Evolutionary conservation across 176 grass and related monocot species (phyloP).

Genomic region (Musa beccarii): DNA sequence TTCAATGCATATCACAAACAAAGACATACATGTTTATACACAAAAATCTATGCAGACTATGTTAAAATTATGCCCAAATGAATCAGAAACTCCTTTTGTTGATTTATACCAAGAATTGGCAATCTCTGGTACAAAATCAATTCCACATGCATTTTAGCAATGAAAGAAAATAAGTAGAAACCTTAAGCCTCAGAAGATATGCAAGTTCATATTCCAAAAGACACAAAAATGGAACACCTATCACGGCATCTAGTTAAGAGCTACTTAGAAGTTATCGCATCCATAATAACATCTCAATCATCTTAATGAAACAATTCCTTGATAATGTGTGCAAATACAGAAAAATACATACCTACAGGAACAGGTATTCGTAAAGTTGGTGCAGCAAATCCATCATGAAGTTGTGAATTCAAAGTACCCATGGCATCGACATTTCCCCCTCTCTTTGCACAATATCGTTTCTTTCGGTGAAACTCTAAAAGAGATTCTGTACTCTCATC

Average conservation of each 20-base stretch:
- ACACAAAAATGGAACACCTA: neutral
- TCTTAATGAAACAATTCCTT: no score
- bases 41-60: no score
- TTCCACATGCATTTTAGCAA: no score
- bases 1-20: no score
- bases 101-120: neutral
- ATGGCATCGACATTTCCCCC: conserved; percentile 74
- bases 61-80: neutral
- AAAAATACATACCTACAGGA: conserved; percentile 71
- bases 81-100: neutral
- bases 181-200: neutral
- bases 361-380: conserved; percentile 70
- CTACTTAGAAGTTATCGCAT: neutral
- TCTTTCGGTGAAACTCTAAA: conserved; percentile 74
- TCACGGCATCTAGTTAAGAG: no score
- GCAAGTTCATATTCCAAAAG: neutral
- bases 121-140: neutral
- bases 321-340: neutral
- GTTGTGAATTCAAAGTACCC: conserved; percentile 59
- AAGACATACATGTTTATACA: no score
- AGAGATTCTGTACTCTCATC: conserved; percentile 61
- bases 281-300: neutral
- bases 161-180: no score
- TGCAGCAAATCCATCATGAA: conserved; percentile 63
- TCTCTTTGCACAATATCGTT: conserved; percentile 58